phyloP scores from a whole-genome alignment of 1,284 basidiomycete species.

The Leccinum proximum region DNA sequence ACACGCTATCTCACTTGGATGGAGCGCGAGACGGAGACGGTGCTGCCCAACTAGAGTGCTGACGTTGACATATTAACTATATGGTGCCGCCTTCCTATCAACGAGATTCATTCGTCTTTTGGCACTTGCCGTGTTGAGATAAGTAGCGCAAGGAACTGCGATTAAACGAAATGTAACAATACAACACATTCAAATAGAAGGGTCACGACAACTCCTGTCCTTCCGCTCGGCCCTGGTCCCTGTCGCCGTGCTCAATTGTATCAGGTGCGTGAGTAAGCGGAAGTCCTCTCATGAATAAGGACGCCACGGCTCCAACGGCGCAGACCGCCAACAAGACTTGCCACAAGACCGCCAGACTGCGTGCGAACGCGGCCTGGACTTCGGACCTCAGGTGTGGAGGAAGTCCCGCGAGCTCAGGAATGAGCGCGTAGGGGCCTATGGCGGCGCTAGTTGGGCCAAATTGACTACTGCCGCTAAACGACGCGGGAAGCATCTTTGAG shows the following conservation, averaged over 20 bases:
- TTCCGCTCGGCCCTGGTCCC: background rate
- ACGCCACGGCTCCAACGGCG: slow-evolving; percentile 11
- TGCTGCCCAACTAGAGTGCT: background rate
- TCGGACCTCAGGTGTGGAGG: background rate
- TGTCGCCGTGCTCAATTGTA: background rate
- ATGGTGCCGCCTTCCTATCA: background rate
- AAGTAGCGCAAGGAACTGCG: background rate
- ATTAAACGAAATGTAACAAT: background rate
- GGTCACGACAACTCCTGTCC: background rate
- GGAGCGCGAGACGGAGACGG: slow-evolving; percentile 4
- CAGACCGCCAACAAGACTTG: slow-evolving; percentile 11
- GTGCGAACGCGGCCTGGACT: slow-evolving; percentile 14
- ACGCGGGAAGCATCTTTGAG: slow-evolving; percentile 5
- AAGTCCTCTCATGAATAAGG: slow-evolving; percentile 16
- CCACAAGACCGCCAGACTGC: slow-evolving; percentile 14
- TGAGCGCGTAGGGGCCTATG: slow-evolving; percentile 14
- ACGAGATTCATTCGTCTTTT: background rate
- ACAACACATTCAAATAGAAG: background rate
- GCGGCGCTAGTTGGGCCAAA: slow-evolving; percentile 2
- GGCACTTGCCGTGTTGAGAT: background rate
- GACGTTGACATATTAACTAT: background rate
- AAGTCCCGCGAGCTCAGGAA: slow-evolving; percentile 13
- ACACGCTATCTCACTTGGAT: slow-evolving; percentile 52
- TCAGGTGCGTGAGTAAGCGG: slow-evolving; percentile 12
- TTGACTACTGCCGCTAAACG: slow-evolving; percentile 8